phyloP scores from a whole-genome alignment of 2,329 filamentous ascomycete species.

The Botrytis medusae region DNA sequence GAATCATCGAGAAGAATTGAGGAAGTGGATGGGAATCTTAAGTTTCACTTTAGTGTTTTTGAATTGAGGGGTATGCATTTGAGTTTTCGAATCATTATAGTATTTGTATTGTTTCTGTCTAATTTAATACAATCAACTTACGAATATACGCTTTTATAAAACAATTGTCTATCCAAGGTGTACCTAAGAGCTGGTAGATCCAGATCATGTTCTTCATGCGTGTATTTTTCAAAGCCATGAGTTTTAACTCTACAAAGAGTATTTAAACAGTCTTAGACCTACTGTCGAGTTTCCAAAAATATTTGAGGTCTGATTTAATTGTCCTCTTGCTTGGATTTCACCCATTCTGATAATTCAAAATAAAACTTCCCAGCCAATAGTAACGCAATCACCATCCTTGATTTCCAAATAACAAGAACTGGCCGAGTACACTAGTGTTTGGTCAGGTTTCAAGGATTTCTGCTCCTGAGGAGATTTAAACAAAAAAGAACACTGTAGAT shows the following conservation, averaged over 20 bases:
- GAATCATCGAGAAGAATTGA: neutral
- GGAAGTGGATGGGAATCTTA: fast-evolving
- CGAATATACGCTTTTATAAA: fast-evolving
- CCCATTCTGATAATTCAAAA: neutral
- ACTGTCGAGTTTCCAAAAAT: fast-evolving
- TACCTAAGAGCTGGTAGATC: neutral
- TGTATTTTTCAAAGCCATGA: neutral
- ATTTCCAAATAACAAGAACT: too few relatives aligned
- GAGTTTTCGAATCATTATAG: neutral
- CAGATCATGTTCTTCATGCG: neutral
- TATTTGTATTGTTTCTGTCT: neutral
- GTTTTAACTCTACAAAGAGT: neutral
- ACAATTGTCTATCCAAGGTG: neutral
- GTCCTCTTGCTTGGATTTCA: neutral
- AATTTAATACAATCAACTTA: neutral
- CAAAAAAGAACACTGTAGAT: neutral
- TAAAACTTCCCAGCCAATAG: neutral
- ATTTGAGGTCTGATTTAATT: neutral
- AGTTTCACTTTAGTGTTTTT: neutral
- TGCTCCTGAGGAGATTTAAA: neutral
- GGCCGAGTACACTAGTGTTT: too few relatives aligned
- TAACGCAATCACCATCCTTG: neutral
- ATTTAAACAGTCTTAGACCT: fast-evolving
- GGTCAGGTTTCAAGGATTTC: neutral
- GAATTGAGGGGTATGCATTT: neutral